Percentiles rank a stretch among this genome's conserved stretches.
Evolutionary conservation across 345 rosid genomes (phyloP).

Genomic region (Camelina hispida): DNA sequence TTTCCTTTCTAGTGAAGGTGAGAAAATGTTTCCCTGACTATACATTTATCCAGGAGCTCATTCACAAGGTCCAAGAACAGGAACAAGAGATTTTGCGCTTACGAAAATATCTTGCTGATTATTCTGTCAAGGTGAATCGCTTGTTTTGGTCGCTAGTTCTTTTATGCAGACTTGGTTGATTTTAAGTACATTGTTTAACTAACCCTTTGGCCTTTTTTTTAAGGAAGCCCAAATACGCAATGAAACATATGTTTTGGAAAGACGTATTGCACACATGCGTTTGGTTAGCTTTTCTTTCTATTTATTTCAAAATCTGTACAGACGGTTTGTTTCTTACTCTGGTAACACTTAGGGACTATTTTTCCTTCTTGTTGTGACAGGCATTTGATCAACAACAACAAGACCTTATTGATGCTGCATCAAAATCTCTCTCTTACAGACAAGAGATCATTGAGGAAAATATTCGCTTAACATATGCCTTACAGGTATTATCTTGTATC

Average conservation of each 20-base stretch:
- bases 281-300: conserved; percentile 60
- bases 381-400: conserved; percentile 99
- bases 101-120: conserved; percentile 78
- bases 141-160: neutral
- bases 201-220: conserved; percentile 33
- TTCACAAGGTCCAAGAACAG: conserved; percentile 66
- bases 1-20: conserved; percentile 25
- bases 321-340: neutral
- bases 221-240: conserved; percentile 91
- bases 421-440: conserved; percentile 93
- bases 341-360: neutral
- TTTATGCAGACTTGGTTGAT: conserved; percentile 13
- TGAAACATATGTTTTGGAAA: conserved; percentile 83
- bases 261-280: conserved; percentile 92
- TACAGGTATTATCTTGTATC: conserved; percentile 64
- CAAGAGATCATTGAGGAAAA: conserved; percentile 99
- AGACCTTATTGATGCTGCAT: conserved; percentile 96
- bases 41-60: conserved; percentile 57
- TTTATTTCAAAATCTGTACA: neutral
- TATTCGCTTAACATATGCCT: conserved; percentile 82
- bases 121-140: conserved; percentile 72
- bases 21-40: conserved; percentile 19
- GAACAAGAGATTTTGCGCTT: conserved; percentile 88
- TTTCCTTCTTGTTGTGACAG: conserved; percentile 50
- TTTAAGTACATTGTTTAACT: conserved; percentile 34